A percentile compares a stretch with the other conserved stretches of the same genome.
phyloP scores from a whole-genome alignment of 1,284 basidiomycete genomes.

The Coniophora puteana region DNA sequence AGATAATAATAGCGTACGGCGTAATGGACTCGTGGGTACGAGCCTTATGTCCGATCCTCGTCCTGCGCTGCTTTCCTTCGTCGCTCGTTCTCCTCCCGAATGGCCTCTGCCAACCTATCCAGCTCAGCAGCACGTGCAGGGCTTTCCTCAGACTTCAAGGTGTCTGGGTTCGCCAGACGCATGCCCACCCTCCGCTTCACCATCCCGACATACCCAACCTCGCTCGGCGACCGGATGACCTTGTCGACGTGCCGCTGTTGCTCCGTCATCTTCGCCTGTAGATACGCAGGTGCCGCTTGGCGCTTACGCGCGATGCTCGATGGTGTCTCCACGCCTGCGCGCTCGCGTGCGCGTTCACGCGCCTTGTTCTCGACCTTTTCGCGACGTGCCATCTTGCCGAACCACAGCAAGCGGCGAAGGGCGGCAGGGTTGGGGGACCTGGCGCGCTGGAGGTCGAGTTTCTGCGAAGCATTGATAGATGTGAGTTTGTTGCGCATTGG shows the following conservation, averaged over 20 bases:
- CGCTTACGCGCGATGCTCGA: conserved; percentile 44
- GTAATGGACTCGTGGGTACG: no score
- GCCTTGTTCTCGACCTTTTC: conserved; percentile 62
- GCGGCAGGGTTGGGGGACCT: no score
- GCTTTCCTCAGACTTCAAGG: conserved; percentile 45
- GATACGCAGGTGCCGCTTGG: conserved; percentile 57
- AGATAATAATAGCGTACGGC: no score
- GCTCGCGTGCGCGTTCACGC: conserved; percentile 52
- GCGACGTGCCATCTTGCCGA: conserved; percentile 49
- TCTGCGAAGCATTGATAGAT: conserved; percentile 40
- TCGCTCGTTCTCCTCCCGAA: conserved; percentile 37
- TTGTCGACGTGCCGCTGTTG: conserved; percentile 43
- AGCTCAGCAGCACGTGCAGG: conserved; percentile 31
- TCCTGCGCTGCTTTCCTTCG: conserved; percentile 13
- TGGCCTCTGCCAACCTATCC: conserved; percentile 30
- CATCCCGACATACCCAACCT: conserved; percentile 58
- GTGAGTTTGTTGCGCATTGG: conserved; percentile 35
- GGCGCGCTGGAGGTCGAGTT: conserved; percentile 47
- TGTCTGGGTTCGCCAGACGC: conserved; percentile 40
- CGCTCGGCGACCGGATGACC: conserved; percentile 47
- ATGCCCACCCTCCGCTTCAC: conserved; percentile 39
- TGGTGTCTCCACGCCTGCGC: conserved; percentile 51
- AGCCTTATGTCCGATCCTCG: neutral
- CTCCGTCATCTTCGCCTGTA: conserved; percentile 49
- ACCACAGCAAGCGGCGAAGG: no score